Evolutionary conservation across 306 rosid species (phyloP).

Genomic region (Rosa lucieae): DNA sequence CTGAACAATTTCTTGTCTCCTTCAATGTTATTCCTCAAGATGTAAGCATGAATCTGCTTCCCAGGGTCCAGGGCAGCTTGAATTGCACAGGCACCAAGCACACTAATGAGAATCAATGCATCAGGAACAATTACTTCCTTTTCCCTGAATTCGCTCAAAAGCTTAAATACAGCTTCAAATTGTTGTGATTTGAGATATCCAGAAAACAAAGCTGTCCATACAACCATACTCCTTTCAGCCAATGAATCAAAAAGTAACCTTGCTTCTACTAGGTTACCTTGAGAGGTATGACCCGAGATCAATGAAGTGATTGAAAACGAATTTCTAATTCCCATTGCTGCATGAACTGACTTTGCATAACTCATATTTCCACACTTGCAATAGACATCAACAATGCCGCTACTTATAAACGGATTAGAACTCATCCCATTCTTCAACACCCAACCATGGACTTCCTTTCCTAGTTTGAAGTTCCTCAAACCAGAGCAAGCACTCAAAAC

Average conservation of each 20-base stretch:
- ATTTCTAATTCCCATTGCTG: constrained; percentile 27
- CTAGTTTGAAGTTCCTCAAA: constrained; percentile 45
- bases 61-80: constrained; percentile 68
- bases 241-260: constrained; percentile 60
- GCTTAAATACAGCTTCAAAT: constrained; percentile 56
- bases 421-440: constrained; percentile 48
- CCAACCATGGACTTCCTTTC: constrained; percentile 65
- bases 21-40: constrained; percentile 45
- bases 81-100: constrained; percentile 68
- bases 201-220: constrained; percentile 72
- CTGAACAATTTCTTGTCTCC: constrained; percentile 54
- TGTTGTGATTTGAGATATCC: constrained; percentile 67
- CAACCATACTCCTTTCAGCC: constrained; percentile 46
- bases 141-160: constrained; percentile 44
- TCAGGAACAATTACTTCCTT: constrained; percentile 45
- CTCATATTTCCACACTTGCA: constrained; percentile 62
- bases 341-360: constrained; percentile 57
- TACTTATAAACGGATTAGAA: constrained; percentile 59
- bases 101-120: constrained; percentile 44
- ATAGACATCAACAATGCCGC: constrained; percentile 72
- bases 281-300: constrained; percentile 60
- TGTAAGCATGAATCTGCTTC: constrained; percentile 68
- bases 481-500: constrained; percentile 69
- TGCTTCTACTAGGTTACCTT: constrained; percentile 64
- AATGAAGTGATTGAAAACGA: constrained; percentile 56